Base-by-base conservation (phyloP, 352 stramenopile species). In the Saprolegnia parasitica region DNA sequence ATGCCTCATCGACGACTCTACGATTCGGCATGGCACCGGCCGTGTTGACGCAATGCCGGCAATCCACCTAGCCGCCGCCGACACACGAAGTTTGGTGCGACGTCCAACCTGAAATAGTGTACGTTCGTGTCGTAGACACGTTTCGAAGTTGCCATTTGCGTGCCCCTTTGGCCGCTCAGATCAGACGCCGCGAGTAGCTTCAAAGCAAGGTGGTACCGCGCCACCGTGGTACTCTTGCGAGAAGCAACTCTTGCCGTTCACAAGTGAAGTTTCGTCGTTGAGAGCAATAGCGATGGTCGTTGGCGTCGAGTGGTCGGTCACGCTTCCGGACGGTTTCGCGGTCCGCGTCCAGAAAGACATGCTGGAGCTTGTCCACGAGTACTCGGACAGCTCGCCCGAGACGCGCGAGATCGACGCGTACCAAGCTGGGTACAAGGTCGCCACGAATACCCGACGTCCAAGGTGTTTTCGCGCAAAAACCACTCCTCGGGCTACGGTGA, bases 341-440 rank as follows among this genome's bases (percentile, higher is more conserved):
- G 20, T 4, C 15, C 32, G 49, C 18, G 11, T 66, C 20, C 18
- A 66, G 20, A 10, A 24, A 8, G 21, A 52, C 20, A 42, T 66
- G 26, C 47, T 52, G 37, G 5, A 23, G 6, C 23, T 55, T 20
- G 58, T 66, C 26, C 9, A 52, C 23, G 21, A 29, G 10, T 35
- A 35, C 29, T 55, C 54, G 37, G 32, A 54, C 16, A 46, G 16
- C 35, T 58, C 63, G 5, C 63, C 63, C 20, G 40, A 61, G 5
- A 70, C 46, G 37, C 63, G 63, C 40, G 61, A 57, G 49, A 56
- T 68, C n/a, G 63, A 70, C 40, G 63, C 63, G 39, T 39, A 40
- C 11, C 26, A 62, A 24, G 45, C 52, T 5, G 63, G 63, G 37
- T 70, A 70, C 46, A 11, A 60, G 21, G 11, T 70, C 10, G 24